Percentiles rank a stretch among this genome's conserved stretches.
phyloP scores from a whole-genome alignment of 2,329 filamentous ascomycete species.

The Arachnomyces sp. region DNA sequence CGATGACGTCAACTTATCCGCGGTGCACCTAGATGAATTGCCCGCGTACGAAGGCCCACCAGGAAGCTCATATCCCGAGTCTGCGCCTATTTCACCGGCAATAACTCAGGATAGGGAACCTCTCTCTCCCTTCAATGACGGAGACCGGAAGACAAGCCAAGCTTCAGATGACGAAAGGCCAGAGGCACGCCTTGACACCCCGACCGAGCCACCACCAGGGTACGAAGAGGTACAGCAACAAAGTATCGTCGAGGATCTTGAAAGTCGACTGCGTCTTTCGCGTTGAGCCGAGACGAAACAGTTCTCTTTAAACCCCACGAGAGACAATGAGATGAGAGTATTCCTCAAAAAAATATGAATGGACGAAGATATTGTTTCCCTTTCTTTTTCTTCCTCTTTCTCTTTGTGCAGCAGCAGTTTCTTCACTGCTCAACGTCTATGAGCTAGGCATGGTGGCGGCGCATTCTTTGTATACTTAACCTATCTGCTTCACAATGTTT shows the following conservation, averaged over 20 bases:
- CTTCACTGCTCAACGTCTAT: no score
- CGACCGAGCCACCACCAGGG: conserved; percentile 71
- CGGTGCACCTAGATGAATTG: conserved; percentile 74
- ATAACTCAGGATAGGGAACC: conserved; percentile 1
- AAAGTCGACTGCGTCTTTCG: conserved; percentile 44
- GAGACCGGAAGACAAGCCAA: conserved; percentile 1
- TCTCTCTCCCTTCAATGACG: conserved; percentile 1
- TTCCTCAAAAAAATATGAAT: no score
- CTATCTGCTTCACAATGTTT: no score
- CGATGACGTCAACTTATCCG: conserved; percentile 49
- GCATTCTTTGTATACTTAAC: no score
- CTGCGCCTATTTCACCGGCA: conserved; percentile 7
- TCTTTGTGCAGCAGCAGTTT: no score
- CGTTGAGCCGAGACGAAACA: conserved; percentile 18
- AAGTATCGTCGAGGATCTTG: conserved; percentile 65
- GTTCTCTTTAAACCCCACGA: no score
- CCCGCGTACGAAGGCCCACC: conserved; percentile 71
- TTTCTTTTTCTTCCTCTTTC: no score
- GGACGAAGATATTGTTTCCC: no score
- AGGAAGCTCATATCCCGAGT: conserved; percentile 15
- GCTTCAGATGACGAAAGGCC: conserved; percentile 18
- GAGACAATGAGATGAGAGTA: no score
- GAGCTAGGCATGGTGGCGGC: no score
- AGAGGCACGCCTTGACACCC: conserved; percentile 40
- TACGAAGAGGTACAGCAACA: conserved; percentile 89